These are phyloP conservation scores for Trematosphaeria pertusa DNA, from an alignment of 2,329 filamentous ascomycete genomes.

Conservation along the genomic window DNA sequence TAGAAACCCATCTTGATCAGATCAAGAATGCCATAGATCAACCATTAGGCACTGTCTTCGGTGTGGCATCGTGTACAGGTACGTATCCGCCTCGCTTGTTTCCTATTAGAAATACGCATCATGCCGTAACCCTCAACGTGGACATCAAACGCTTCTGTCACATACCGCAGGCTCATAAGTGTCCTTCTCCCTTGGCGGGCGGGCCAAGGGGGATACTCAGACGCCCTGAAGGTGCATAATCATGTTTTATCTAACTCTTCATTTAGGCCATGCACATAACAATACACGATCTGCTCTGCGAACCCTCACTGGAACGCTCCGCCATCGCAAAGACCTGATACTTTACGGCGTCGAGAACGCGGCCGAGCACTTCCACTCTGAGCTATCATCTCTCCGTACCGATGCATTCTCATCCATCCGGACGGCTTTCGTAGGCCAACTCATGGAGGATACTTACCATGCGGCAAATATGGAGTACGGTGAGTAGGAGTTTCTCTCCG, in stretches of 20 bases:
- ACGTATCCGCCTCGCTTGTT: not conserved
- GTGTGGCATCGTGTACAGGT: not conserved
- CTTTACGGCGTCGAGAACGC: slow-evolving; percentile 31
- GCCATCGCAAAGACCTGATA: slow-evolving; percentile 36
- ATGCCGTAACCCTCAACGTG: no score
- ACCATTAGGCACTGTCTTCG: slow-evolving; percentile 10
- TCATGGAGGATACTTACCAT: slow-evolving; percentile 25
- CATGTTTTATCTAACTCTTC: no score
- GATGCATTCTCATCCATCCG: slow-evolving; percentile 18
- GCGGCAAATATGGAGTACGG: slow-evolving; percentile 27
- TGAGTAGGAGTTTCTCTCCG: slow-evolving; percentile 9
- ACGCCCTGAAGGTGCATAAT: no score
- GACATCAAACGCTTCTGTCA: no score
- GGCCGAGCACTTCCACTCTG: slow-evolving; percentile 21
- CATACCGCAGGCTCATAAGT: no score
- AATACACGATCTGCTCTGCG: slow-evolving; percentile 7
- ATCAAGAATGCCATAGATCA: slow-evolving; percentile 14
- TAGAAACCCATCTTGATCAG: slow-evolving; percentile 20
- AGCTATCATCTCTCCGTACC: slow-evolving; percentile 14
- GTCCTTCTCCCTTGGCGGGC: no score
- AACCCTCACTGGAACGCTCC: slow-evolving; percentile 33
- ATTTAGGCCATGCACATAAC: no score
- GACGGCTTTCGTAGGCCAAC: slow-evolving; percentile 25
- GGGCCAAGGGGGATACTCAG: no score
- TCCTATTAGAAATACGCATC: no score